Percentiles rank a stretch among this genome's conserved stretches.
Evolutionary conservation across 2,329 filamentous ascomycete species (phyloP).

Genomic region (Talaromyces islandicus): DNA sequence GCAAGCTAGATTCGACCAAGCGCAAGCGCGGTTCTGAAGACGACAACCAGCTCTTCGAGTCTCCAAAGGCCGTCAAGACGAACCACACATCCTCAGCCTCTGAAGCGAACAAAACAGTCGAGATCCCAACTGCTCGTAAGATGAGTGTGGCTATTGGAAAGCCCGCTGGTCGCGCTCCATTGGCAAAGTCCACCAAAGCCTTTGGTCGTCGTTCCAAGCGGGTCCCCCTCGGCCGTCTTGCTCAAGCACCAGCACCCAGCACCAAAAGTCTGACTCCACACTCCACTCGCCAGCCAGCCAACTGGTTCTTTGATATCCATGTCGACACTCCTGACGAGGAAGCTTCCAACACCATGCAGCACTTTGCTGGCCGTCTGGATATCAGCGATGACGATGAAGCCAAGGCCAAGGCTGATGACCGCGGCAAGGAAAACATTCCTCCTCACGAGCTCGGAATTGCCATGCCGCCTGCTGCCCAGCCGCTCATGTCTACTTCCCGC

Average conservation of each 20-base stretch:
- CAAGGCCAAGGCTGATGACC: slow-evolving; percentile 53
- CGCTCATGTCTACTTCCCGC: slow-evolving; percentile 18
- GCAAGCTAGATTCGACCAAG: slow-evolving; percentile 41
- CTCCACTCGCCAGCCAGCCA: slow-evolving; percentile 37
- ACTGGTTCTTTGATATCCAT: slow-evolving; percentile 90
- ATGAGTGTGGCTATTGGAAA: slow-evolving; percentile 53
- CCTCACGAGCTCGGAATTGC: slow-evolving; percentile 57
- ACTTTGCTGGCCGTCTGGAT: slow-evolving; percentile 79
- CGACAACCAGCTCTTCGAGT: slow-evolving; percentile 22
- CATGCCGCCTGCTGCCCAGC: slow-evolving; percentile 41
- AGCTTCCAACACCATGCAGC: slow-evolving; percentile 87
- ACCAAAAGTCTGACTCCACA: not conserved
- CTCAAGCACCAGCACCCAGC: slow-evolving; percentile 2
- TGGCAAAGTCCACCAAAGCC: slow-evolving; percentile 59
- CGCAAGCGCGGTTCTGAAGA: slow-evolving; percentile 31
- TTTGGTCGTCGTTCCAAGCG: slow-evolving; percentile 61
- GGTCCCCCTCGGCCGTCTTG: slow-evolving; percentile 53
- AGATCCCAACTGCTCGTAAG: slow-evolving; percentile 30
- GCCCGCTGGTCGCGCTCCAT: slow-evolving; percentile 77
- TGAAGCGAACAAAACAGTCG: slow-evolving; percentile 13
- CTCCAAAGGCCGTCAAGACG: slow-evolving; percentile 47
- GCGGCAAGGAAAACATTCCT: slow-evolving; percentile 90
- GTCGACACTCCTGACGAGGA: slow-evolving; percentile 88
- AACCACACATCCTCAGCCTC: slow-evolving; percentile 27
- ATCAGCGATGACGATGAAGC: slow-evolving; percentile 74